phyloP scores from a whole-genome alignment of 1,139 yeast genomes.

The Yamadazyma kanchanaburiensis region DNA sequence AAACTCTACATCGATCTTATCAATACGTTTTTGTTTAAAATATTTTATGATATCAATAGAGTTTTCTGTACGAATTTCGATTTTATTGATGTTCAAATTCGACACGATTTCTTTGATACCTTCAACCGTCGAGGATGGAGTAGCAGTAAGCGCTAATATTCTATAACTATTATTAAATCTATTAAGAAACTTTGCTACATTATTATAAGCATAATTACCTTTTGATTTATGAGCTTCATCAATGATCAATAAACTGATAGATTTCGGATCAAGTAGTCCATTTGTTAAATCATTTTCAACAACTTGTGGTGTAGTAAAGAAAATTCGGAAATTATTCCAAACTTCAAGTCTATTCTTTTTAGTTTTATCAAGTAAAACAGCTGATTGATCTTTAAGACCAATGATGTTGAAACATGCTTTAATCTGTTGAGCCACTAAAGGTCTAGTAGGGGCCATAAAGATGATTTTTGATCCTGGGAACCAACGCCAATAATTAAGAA shows the following conservation, averaged over 20 bases:
- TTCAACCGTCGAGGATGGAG: slow-evolving; percentile 86
- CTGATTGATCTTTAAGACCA: slow-evolving; percentile 75
- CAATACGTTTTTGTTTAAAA: slow-evolving; percentile 67
- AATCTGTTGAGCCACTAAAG: slow-evolving; percentile 96
- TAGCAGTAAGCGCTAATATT: slow-evolving; percentile 86
- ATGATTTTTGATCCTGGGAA: slow-evolving; percentile 71
- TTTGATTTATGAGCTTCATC: slow-evolving; percentile 97
- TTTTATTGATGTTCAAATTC: slow-evolving; percentile 67
- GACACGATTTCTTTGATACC: slow-evolving; percentile 84
- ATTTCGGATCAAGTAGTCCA: slow-evolving; percentile 74
- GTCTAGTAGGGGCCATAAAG: slow-evolving; percentile 96
- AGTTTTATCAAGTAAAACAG: slow-evolving; percentile 74
- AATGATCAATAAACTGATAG: slow-evolving; percentile 70
- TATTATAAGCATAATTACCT: slow-evolving; percentile 86
- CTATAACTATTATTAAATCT: slow-evolving; percentile 68
- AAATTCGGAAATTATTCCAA: slow-evolving; percentile 75
- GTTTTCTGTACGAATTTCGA: slow-evolving; percentile 84
- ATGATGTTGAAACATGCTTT: slow-evolving; percentile 89
- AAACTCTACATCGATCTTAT: slow-evolving; percentile 53
- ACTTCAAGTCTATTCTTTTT: slow-evolving; percentile 63
- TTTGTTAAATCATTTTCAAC: slow-evolving; percentile 82
- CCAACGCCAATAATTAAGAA: slow-evolving; percentile 90
- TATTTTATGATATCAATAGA: slow-evolving; percentile 78
- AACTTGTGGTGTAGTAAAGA: slow-evolving; percentile 95
- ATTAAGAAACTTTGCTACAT: slow-evolving; percentile 65